These are phyloP conservation scores for Malus sylvestris DNA, from an alignment of 306 rosid genomes.

Conservation along the genomic window DNA sequence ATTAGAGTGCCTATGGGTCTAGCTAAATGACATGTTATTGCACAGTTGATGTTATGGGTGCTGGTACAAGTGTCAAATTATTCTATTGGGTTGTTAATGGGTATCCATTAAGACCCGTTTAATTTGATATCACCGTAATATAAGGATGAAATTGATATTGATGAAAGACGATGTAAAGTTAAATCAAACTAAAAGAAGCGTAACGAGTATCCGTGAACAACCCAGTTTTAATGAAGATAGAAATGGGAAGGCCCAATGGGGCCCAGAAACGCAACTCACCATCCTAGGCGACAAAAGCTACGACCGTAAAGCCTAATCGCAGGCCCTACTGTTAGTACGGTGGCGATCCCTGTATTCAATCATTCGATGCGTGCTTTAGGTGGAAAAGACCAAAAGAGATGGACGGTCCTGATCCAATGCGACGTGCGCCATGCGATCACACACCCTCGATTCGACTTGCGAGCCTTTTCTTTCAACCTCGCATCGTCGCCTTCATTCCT, in stretches of 20 bases:
- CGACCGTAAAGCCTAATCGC: neutral
- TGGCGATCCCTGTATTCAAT: neutral
- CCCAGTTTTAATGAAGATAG: neutral
- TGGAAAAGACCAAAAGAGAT: neutral
- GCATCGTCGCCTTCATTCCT: neutral
- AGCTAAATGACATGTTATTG: neutral
- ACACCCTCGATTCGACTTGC: neutral
- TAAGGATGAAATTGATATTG: fast-evolving
- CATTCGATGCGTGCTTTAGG: neutral
- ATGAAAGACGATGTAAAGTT: fast-evolving
- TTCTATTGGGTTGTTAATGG: fast-evolving
- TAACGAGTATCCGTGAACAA: no score
- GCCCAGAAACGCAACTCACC: neutral
- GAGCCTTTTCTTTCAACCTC: neutral
- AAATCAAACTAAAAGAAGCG: no score
- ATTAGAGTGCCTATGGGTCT: neutral
- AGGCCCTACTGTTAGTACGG: neutral
- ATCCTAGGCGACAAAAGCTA: neutral
- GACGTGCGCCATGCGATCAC: neutral
- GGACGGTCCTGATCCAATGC: neutral
- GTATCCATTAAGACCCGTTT: fast-evolving
- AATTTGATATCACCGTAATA: no score
- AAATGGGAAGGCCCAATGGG: neutral
- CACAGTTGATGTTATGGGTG: neutral
- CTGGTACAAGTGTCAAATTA: no score